Evolutionary conservation across 768 basidiomycete genomes (phyloP).

Genomic region (Trametes gibbosa): DNA sequence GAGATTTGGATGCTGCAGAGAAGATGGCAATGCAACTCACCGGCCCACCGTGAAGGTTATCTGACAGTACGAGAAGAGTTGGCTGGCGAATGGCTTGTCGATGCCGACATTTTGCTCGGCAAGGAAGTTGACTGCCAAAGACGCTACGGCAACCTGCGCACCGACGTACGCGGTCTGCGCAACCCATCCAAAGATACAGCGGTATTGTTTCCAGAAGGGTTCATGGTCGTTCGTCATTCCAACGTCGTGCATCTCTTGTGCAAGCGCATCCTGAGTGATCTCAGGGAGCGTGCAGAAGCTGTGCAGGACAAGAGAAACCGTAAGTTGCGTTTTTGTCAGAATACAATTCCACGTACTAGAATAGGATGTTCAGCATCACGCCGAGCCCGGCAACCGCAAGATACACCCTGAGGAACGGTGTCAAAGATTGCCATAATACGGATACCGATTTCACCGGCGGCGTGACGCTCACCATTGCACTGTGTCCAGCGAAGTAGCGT

Average conservation of each 20-base stretch:
- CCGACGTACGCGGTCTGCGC: slow-evolving; percentile 69
- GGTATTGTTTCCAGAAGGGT: slow-evolving; percentile 67
- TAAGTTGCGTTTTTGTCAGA: background rate
- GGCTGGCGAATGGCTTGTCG: slow-evolving; percentile 49
- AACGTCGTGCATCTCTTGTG: slow-evolving; percentile 44
- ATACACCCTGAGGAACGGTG: slow-evolving; percentile 47
- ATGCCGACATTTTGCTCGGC: slow-evolving; percentile 60
- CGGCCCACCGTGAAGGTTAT: slow-evolving; percentile 64
- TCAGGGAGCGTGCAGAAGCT: slow-evolving; percentile 69
- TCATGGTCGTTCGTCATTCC: slow-evolving; percentile 43
- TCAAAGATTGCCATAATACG: background rate
- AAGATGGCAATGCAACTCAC: slow-evolving; percentile 29
- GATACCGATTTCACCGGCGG: background rate
- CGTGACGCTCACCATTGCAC: slow-evolving; percentile 53
- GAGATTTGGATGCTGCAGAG: slow-evolving; percentile 2
- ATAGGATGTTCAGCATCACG: slow-evolving; percentile 56
- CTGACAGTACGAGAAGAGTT: slow-evolving; percentile 70
- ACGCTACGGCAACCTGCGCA: slow-evolving; percentile 64
- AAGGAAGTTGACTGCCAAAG: slow-evolving; percentile 69
- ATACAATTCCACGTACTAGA: slow-evolving; percentile 44
- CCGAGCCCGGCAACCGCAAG: slow-evolving; percentile 65
- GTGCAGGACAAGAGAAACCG: background rate
- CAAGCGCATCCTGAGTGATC: slow-evolving; percentile 65
- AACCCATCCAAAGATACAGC: slow-evolving; percentile 69
- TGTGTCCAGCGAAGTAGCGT: slow-evolving; percentile 58